Evolutionary conservation across 352 stramenopile genomes (phyloP).

Genomic region (Phytophthora agathidicida): DNA sequence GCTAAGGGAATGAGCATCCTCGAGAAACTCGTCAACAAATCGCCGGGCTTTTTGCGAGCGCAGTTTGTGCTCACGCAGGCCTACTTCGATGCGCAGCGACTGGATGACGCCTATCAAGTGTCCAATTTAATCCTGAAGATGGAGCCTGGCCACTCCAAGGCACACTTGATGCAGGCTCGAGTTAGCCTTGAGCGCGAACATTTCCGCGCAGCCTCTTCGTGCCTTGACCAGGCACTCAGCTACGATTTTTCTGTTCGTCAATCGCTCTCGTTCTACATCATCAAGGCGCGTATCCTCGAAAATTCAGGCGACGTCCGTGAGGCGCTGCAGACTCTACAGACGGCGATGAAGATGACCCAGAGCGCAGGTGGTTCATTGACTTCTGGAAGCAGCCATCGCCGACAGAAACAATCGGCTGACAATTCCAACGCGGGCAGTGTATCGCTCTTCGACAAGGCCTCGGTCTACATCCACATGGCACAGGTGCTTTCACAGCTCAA

Average conservation of each 20-base stretch:
- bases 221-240: conserved; percentile 89
- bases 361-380: conserved; percentile 6
- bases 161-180: conserved; percentile 85
- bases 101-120: conserved; percentile 85
- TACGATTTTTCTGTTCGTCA: conserved; percentile 91
- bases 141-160: conserved; percentile 71
- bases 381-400: conserved; percentile 12
- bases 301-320: conserved; percentile 81
- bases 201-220: conserved; percentile 65
- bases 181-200: conserved; percentile 84
- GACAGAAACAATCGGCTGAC: conserved; percentile 14
- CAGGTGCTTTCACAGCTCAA: conserved; percentile 83
- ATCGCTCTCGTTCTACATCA: conserved; percentile 85
- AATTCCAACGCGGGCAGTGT: conserved; percentile 36
- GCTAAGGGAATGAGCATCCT: conserved; percentile 63
- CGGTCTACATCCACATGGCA: conserved; percentile 89
- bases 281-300: conserved; percentile 87
- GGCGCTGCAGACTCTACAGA: conserved; percentile 77
- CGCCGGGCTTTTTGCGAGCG: conserved; percentile 82
- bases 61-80: conserved; percentile 86
- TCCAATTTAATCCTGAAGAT: conserved; percentile 82
- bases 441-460: conserved; percentile 83
- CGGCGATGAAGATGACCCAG: conserved; percentile 74
- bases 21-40: conserved; percentile 84
- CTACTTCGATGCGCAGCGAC: conserved; percentile 68